Percentiles rank a stretch among this genome's conserved stretches.
Evolutionary conservation across 345 rosid species (phyloP).

Genomic region (Laguncularia racemosa): DNA sequence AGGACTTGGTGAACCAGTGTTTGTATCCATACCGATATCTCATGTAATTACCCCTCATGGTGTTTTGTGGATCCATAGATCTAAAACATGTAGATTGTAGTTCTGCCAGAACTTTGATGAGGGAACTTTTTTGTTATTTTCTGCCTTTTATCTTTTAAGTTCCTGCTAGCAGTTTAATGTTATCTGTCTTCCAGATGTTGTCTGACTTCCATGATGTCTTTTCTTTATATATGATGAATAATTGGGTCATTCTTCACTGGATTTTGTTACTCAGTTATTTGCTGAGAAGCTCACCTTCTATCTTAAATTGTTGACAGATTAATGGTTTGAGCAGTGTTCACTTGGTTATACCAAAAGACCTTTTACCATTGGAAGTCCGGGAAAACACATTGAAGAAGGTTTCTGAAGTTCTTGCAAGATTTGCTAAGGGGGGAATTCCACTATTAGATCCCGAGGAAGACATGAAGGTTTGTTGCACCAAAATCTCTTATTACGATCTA

Average conservation of each 20-base stretch:
- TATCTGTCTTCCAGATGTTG: background rate
- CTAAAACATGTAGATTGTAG: too few relatives aligned
- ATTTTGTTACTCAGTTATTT: too few relatives aligned
- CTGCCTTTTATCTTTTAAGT: background rate
- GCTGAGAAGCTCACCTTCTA: background rate
- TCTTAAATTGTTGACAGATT: slow-evolving; percentile 46
- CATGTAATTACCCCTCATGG: slow-evolving; percentile 35
- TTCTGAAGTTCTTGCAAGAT: slow-evolving; percentile 70
- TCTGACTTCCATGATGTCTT: background rate
- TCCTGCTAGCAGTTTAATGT: slow-evolving; percentile 1
- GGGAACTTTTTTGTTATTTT: background rate
- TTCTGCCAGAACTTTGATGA: background rate
- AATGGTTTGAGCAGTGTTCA: slow-evolving; percentile 69
- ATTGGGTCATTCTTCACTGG: background rate
- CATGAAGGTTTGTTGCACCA: slow-evolving; percentile 50
- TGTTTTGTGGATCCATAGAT: background rate
- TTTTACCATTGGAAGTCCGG: slow-evolving; percentile 76
- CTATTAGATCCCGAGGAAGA: slow-evolving; percentile 73
- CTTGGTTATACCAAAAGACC: slow-evolving; percentile 69
- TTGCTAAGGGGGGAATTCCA: slow-evolving; percentile 59
- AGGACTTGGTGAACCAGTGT: slow-evolving; percentile 72
- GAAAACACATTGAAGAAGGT: slow-evolving; percentile 84
- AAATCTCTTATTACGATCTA: background rate
- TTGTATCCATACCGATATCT: slow-evolving; percentile 68
- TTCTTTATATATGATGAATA: background rate